Evolutionary conservation across 2,329 filamentous ascomycete genomes (phyloP), one percentile per base, ranked within the genome.

Genomic region (Exophiala oligosperma): DNA sequence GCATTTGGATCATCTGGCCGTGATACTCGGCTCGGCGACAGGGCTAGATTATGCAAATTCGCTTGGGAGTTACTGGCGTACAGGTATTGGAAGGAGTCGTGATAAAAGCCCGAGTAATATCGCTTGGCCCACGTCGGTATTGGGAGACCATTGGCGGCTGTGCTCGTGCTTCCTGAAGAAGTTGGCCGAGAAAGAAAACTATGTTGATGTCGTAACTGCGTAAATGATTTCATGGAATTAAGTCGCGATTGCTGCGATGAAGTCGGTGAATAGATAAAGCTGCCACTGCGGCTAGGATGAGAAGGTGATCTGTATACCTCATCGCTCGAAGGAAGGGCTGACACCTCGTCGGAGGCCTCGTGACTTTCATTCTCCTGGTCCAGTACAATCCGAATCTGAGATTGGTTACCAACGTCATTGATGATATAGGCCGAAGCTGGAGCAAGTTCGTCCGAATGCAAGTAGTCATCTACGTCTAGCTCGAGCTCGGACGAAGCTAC

Each of bases 41-140:
- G n/a, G 17, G 61, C 57, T 43, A 54, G 40, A 44, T 58, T 49
- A 11, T 52, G 48, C n/a, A 61, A 37, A 59, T 56, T 65, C 1
- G 58, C 21, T 14, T 61, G 56, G 26, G 64, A 63, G 23, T 50
- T 50, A 43, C 52, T 65, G 24, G 59, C 38, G 52, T 63, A 59
- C 28, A 67, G 53, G 52, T 59, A 60, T 14, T 62, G 56, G 41
- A 67, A 66, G 2, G 64, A 62, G 24, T 67, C 61, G 23, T 49
- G 60, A 54, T 67, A 67, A 32, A 63, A 54, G 35, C 65, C 65
- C 9, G 66, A 68, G 70, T 92, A 92, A 72, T 91, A 92, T 14
- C 90, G 75, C 64, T 80, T 85, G 41, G 73, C 74, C 71, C 80
- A 82, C 6, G 75, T 71, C 1, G 80, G 44, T 78, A 72, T 23